Conservation (phyloP, 1,284 basidiomycete genomes). For the Takashimella koratensis region DNA sequence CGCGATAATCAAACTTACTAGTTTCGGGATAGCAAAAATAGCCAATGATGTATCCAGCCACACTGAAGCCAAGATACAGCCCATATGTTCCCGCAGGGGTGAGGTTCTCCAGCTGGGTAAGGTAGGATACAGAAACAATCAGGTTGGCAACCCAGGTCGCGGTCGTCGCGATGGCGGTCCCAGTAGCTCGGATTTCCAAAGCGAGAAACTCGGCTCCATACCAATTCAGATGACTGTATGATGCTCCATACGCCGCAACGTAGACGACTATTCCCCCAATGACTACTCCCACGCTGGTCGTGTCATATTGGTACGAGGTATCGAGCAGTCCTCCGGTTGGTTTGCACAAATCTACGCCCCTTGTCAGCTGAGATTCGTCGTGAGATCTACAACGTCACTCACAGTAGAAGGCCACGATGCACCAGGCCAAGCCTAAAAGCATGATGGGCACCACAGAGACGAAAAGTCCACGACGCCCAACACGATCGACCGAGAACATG, state of each 20-base stretch:
- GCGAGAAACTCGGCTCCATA: conserved; percentile 22
- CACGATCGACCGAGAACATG: conserved; percentile 40
- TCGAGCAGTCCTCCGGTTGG: conserved; percentile 6
- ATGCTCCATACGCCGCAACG: conserved; percentile 30
- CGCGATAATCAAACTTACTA: too few relatives aligned
- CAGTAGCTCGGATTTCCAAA: conserved; percentile 26
- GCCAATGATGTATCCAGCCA: too few relatives aligned
- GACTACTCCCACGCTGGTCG: conserved; percentile 19
- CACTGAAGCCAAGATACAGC: too few relatives aligned
- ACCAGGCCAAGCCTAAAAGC: too few relatives aligned
- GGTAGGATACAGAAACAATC: background rate
- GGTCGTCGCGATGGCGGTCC: conserved; percentile 4
- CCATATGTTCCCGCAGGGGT: background rate
- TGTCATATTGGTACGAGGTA: conserved; percentile 13
- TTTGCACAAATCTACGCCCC: too few relatives aligned
- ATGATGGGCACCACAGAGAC: too few relatives aligned
- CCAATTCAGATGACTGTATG: conserved; percentile 39
- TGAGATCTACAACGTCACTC: too few relatives aligned
- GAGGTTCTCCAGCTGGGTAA: background rate
- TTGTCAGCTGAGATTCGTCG: too few relatives aligned
- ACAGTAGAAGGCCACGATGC: too few relatives aligned
- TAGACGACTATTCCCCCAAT: conserved; percentile 29
- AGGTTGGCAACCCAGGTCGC: conserved; percentile 4
- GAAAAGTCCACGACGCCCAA: conserved; percentile 40
- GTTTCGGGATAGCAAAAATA: too few relatives aligned